Percentiles rank a stretch among this genome's conserved stretches.
These are phyloP conservation scores for Clitopilus hobsonii DNA, from an alignment of 768 basidiomycete genomes.

Conservation along the genomic window DNA sequence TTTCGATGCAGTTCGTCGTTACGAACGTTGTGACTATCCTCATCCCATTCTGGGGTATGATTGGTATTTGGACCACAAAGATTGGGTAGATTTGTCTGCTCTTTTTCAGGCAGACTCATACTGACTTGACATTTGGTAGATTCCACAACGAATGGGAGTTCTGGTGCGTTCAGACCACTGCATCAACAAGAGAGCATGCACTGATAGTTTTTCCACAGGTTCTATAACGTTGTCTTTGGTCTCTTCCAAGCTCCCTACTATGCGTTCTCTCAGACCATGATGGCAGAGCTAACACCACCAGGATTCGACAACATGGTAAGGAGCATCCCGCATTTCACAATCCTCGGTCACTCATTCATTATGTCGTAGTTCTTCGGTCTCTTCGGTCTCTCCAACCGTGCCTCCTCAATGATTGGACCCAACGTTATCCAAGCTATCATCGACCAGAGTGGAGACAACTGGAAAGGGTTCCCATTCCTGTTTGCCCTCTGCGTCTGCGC, in stretches of 20 bases:
- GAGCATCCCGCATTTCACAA: background rate
- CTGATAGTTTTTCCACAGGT: constrained; percentile 33
- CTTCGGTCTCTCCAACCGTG: constrained; percentile 79
- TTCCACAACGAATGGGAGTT: constrained; percentile 88
- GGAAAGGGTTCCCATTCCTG: constrained; percentile 83
- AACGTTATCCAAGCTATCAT: constrained; percentile 86
- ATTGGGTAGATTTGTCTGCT: constrained; percentile 47
- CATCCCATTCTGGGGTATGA: constrained; percentile 84
- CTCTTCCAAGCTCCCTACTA: constrained; percentile 87
- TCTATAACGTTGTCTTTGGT: constrained; percentile 76
- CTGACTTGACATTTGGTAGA: constrained; percentile 19
- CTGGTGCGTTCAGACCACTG: constrained; percentile 45
- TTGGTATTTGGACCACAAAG: constrained; percentile 76
- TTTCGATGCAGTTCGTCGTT: constrained; percentile 52
- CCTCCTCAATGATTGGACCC: constrained; percentile 84
- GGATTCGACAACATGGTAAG: constrained; percentile 76
- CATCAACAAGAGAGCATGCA: background rate
- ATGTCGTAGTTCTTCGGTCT: constrained; percentile 73
- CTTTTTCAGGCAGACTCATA: constrained; percentile 1
- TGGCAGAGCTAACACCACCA: constrained; percentile 84
- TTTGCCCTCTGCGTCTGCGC: constrained; percentile 67
- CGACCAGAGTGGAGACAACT: constrained; percentile 63
- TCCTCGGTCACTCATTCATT: background rate
- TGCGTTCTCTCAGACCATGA: constrained; percentile 83
- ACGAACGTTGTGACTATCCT: constrained; percentile 74